Evolutionary conservation across 2,329 filamentous ascomycete genomes (phyloP), one percentile per base, ranked within the genome.

Genomic region (Cordyceps militaris): DNA sequence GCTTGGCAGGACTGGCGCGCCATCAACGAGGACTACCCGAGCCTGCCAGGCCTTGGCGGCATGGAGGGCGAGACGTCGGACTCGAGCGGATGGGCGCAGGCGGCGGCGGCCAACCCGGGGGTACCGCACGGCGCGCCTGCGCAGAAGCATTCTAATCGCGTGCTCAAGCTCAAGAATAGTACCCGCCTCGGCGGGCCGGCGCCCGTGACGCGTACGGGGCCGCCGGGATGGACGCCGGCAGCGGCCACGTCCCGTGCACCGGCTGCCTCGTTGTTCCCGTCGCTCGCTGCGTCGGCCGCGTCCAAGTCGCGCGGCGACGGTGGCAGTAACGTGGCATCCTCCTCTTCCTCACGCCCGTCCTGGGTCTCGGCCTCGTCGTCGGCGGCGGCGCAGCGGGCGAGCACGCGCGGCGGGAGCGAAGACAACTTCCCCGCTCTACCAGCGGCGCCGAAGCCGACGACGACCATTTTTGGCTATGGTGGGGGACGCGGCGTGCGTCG

Each of bases 1-100:
- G 90, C 92, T 1, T 97, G 93, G 91, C 90, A 91, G 64, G 89
- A 96, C 72, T 97, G 93, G 90, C 89, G 90, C 48, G 91, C 91
- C 38, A 94, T 96, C 73, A 95, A 96, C 63, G 92, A 97, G 71
- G 92, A 97, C 69, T 97, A 97, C 64, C 93, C 93, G 0, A 90
- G 89, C 1, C 77, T 97, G 1, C 92, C 93, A 1, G 87, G 88
- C 0, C 80, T 89, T 0, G 81, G 82, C 56, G 87, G 87, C 52
- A 83, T 87, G 72, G 79, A 85, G 38, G 85, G 86, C 26, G 79
- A 76, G 4, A 80, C 81, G 0, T 80, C 80, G 0, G 74, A 78
- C 9, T 80, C 73, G 10, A 80, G 76, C 57, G 82, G 81, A 59
- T 83, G 87, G 84, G 84, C 71, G 62, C 76, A 69, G 44, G 89